phyloP scores from a whole-genome alignment of 441 rosid species.

The Adansonia gregorii region DNA sequence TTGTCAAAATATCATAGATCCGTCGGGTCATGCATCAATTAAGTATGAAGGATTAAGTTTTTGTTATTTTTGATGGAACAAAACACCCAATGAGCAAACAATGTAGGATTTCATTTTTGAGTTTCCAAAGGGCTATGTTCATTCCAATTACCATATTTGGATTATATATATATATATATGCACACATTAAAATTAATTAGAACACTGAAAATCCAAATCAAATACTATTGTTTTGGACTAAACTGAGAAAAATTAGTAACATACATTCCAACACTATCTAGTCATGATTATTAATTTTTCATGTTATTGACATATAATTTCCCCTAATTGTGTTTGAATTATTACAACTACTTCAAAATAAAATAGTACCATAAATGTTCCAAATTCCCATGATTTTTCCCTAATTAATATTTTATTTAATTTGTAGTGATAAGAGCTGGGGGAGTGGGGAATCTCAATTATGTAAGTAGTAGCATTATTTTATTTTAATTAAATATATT shows the following conservation, averaged over 20 bases:
- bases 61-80: constrained; percentile 23
- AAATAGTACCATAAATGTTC: background rate
- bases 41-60: constrained; percentile 1
- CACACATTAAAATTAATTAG: background rate
- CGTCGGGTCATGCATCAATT: constrained; percentile 45
- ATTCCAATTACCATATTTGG: background rate
- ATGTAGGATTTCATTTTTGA: background rate
- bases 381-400: background rate
- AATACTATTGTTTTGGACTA: background rate
- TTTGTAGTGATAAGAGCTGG: background rate
- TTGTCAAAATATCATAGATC: constrained; percentile 11
- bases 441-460: background rate
- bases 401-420: background rate
- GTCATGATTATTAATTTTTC: background rate
- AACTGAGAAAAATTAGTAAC: background rate
- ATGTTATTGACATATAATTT: background rate
- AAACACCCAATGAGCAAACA: constrained; percentile 34
- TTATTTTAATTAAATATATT: background rate
- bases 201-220: background rate
- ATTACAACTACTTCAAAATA: background rate
- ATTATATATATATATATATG: background rate
- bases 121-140: background rate
- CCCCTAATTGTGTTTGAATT: background rate
- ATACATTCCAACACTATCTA: background rate
- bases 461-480: background rate